Evolutionary conservation across 371 early-diverging fungal genomes (phyloP).

Genomic region (Mortierella sp.): DNA sequence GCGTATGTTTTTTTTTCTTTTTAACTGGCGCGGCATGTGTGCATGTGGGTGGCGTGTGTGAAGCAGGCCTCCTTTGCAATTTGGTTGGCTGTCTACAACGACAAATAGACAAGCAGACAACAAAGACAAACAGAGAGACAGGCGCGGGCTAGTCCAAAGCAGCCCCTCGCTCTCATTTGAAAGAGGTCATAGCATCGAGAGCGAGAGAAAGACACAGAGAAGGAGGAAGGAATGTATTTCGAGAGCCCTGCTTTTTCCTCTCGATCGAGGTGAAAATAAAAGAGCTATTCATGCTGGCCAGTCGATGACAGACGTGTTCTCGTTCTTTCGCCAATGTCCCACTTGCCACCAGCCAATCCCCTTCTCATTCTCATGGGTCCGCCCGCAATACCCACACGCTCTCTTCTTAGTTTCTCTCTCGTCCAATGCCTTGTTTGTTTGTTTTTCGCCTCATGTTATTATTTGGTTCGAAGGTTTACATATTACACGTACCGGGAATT

Average conservation of each 20-base stretch:
- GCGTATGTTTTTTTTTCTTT: neutral
- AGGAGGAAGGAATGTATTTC: neutral
- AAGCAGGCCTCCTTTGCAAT: neutral
- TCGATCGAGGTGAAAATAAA: neutral
- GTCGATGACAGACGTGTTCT: constrained; percentile 6
- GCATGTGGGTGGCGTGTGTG: constrained; percentile 10
- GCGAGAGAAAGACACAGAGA: neutral
- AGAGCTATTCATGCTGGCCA: neutral
- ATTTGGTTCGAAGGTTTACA: neutral
- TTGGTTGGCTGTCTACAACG: neutral
- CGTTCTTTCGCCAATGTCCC: neutral
- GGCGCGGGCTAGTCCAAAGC: neutral
- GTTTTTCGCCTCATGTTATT: neutral
- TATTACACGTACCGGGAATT: neutral
- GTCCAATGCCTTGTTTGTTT: neutral
- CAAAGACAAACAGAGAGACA: neutral
- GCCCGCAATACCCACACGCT: neutral
- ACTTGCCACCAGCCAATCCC: neutral
- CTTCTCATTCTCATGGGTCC: constrained; percentile 1
- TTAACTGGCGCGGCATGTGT: neutral
- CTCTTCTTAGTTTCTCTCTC: neutral
- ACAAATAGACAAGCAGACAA: neutral
- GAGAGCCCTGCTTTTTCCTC: constrained; percentile 3
- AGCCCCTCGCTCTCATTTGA: constrained; percentile 7
- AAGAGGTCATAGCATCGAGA: neutral